These are phyloP conservation scores for Solanum hybrid DNA, from an alignment of 305 asterid species.

Conservation along the genomic window DNA sequence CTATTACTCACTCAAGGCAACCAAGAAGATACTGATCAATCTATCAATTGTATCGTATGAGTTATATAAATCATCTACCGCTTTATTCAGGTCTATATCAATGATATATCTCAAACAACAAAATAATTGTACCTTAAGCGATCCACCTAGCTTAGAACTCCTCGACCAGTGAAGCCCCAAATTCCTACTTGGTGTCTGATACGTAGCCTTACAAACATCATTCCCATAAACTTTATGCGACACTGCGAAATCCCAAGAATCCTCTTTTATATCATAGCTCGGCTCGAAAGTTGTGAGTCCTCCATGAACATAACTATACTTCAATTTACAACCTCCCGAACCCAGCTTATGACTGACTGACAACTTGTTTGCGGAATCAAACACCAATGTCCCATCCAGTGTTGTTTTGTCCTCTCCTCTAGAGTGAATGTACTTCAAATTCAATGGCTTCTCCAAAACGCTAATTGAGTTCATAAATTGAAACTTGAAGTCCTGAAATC, in stretches of 20 bases:
- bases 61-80: neutral
- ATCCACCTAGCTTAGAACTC: slow-evolving; percentile 43
- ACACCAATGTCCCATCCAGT: slow-evolving; percentile 60
- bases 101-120: neutral
- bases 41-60: neutral
- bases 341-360: slow-evolving; percentile 76
- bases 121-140: slow-evolving; percentile 56
- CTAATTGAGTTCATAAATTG: slow-evolving; percentile 66
- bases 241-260: slow-evolving; percentile 70
- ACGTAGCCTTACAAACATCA: slow-evolving; percentile 57
- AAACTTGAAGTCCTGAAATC: slow-evolving; percentile 68
- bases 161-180: slow-evolving; percentile 82
- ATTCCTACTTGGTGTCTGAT: slow-evolving; percentile 53
- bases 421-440: slow-evolving; percentile 62
- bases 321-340: slow-evolving; percentile 49
- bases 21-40: neutral
- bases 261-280: slow-evolving; percentile 57
- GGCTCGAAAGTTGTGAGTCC: slow-evolving; percentile 73
- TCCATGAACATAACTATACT: slow-evolving; percentile 67
- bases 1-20: neutral
- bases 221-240: slow-evolving; percentile 51
- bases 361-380: slow-evolving; percentile 72
- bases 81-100: slow-evolving; percentile 8
- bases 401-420: slow-evolving; percentile 46
- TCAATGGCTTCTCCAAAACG: slow-evolving; percentile 70